Base-by-base conservation (phyloP, 2,329 filamentous ascomycete species). In the Purpureocillium lavendulum region DNA sequence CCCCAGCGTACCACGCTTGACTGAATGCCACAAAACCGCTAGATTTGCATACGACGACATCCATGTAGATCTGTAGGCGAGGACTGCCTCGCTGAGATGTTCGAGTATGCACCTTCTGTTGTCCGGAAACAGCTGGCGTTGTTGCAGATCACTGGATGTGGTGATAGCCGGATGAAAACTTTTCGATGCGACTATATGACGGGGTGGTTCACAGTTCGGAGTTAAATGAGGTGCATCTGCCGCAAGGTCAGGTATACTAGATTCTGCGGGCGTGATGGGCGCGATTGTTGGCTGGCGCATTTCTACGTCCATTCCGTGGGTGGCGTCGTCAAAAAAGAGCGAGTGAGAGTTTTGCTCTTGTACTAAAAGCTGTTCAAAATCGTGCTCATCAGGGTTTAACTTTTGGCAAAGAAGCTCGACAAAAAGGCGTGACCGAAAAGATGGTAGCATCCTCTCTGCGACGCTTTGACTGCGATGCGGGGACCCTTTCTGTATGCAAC, bases 341-440 rank as follows among this genome's bases (percentile, higher is more conserved):
- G 33, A 36, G 18, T 40, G 33, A 21, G 31, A 33, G 32, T 36
- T 33, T 26, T 17, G 14, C 29, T 40, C 39, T 21, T 40, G 17
- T 17, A 14, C 13, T 7, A 36, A 18, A 14, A 36, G 16, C 14
- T 15, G 9, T 32, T 40, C 28, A 21, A 36, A 35, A 31, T 18
- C 16, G n/a, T 36, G 15, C 15, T 32, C 24, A 13, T 16, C 13
- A 7, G 39, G 39, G 33, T 40, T 33, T 32, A 40, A 12, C 28
- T 30, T 40, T 21, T 26, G 16, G 29, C 33, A 40, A 17, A 40
- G 39, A 32, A 40, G 39, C 33, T 40, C 34, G 21, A 40, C n/a
- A 13, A 36, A 13, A 13, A 40, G 15, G 14, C 33, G 39, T n/a
- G 33, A 16, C 14, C 39, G 39, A 24, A 40, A 40, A 7, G 29